Conservation (phyloP, 129 eudicot species). For the Cynara cardunculus region DNA sequence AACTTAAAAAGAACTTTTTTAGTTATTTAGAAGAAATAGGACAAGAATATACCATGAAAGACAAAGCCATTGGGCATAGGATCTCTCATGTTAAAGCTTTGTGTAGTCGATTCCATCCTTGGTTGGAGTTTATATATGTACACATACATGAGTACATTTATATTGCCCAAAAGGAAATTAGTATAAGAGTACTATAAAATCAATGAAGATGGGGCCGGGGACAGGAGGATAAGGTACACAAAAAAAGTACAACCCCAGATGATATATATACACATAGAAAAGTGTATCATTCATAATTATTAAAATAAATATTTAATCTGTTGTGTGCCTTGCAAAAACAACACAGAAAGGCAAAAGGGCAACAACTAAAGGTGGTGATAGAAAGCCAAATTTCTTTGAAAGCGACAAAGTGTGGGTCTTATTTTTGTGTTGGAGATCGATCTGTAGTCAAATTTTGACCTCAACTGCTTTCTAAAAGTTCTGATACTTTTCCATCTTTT, state of each 20-base stretch:
- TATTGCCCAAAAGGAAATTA: not conserved
- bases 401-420: conserved; percentile 38
- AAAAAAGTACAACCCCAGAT: conserved; percentile 16
- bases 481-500: conserved; percentile 9
- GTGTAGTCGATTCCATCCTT: not conserved
- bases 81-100: not conserved
- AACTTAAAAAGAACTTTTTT: too few relatives aligned
- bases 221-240: conserved; percentile 22
- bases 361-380: not conserved
- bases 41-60: not conserved
- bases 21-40: not conserved
- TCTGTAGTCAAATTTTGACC: conserved; percentile 29
- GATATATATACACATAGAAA: not conserved
- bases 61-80: not conserved
- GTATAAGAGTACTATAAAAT: not conserved
- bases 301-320: not conserved
- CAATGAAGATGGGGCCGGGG: conserved; percentile 5
- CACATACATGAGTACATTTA: not conserved
- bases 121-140: not conserved
- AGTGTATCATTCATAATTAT: conserved; percentile 7
- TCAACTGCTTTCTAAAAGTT: conserved; percentile 21
- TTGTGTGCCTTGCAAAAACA: conserved; percentile 10
- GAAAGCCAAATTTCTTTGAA: conserved; percentile 23
- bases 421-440: conserved; percentile 25
- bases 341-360: conserved; percentile 18